These are phyloP conservation scores for carrot (Daucus carota) DNA, from an alignment of 129 eudicot genomes.

Conservation along the genomic window DNA sequence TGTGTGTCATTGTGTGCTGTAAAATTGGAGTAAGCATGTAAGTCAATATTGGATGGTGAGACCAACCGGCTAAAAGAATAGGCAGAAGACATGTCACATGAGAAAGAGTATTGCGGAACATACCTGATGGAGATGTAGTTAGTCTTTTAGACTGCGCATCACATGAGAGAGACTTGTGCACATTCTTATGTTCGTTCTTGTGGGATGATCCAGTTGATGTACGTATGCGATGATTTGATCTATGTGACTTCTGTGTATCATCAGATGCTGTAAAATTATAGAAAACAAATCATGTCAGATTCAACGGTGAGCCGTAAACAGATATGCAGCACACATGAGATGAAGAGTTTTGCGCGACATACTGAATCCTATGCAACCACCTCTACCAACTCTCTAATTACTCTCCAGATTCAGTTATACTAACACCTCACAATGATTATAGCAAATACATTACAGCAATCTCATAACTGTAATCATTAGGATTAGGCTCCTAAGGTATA, in stretches of 20 bases:
- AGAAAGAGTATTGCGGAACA: conserved; percentile 8
- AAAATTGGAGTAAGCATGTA: conserved; percentile 20
- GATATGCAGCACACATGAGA: conserved; percentile 12
- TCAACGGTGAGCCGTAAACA: conserved; percentile 27
- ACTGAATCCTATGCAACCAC: background rate
- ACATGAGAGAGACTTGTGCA: conserved; percentile 58
- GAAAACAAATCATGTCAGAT: conserved; percentile 19
- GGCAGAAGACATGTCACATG: conserved; percentile 16
- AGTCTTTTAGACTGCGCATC: conserved; percentile 68
- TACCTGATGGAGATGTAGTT: conserved; percentile 27
- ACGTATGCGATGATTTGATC: conserved; percentile 63
- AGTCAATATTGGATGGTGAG: conserved; percentile 34
- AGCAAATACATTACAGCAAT: background rate
- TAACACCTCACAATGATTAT: background rate
- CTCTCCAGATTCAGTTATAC: background rate
- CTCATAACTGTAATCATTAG: background rate
- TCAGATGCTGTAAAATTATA: conserved; percentile 54
- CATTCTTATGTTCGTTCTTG: conserved; percentile 20
- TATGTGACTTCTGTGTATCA: conserved; percentile 69
- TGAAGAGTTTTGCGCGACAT: conserved; percentile 9
- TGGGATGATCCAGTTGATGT: conserved; percentile 55
- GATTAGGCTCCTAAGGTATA: background rate
- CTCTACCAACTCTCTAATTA: too few species aligned
- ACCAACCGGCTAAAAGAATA: conserved; percentile 17
- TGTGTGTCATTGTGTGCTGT: conserved; percentile 77